Percentiles rank a stretch among this genome's conserved stretches.
phyloP scores from a whole-genome alignment of 2,329 filamentous ascomycete genomes.

The Passalora sequoiae region DNA sequence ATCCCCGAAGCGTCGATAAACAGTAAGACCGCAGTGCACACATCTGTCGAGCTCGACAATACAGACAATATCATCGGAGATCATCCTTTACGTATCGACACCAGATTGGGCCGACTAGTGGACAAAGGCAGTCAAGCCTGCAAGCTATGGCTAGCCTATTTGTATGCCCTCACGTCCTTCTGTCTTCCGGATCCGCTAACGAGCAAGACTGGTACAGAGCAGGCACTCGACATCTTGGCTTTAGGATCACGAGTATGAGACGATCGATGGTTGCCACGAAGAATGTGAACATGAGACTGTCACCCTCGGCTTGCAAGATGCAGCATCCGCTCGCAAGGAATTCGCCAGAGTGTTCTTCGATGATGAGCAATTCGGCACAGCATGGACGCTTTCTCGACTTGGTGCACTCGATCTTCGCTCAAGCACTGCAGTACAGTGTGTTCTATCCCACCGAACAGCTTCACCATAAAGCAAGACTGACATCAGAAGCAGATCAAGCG shows the following conservation, averaged over 20 bases:
- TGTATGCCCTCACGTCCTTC: slow-evolving; percentile 59
- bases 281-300: slow-evolving; percentile 22
- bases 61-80: slow-evolving; percentile 49
- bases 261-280: too few relatives aligned
- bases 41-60: slow-evolving; percentile 34
- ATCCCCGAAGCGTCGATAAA: slow-evolving; percentile 38
- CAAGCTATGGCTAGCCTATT: slow-evolving; percentile 38
- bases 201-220: slow-evolving; percentile 55
- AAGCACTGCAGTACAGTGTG: slow-evolving; percentile 13
- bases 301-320: slow-evolving; percentile 13
- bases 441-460: too few relatives aligned
- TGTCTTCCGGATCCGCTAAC: slow-evolving; percentile 55
- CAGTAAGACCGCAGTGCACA: slow-evolving; percentile 40
- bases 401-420: slow-evolving; percentile 27
- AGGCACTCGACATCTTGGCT: slow-evolving; percentile 34
- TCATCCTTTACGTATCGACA: slow-evolving; percentile 50
- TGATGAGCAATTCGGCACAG: slow-evolving; percentile 37
- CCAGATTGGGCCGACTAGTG: slow-evolving; percentile 52
- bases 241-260: too few relatives aligned
- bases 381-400: slow-evolving; percentile 33
- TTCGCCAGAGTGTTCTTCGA: slow-evolving; percentile 42
- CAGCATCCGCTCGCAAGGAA: slow-evolving; percentile 30
- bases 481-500: too few relatives aligned
- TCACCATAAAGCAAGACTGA: too few relatives aligned
- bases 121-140: slow-evolving; percentile 47